phyloP scores from a whole-genome alignment of 2,329 filamentous ascomycete genomes.

The Colletotrichum tabaci region DNA sequence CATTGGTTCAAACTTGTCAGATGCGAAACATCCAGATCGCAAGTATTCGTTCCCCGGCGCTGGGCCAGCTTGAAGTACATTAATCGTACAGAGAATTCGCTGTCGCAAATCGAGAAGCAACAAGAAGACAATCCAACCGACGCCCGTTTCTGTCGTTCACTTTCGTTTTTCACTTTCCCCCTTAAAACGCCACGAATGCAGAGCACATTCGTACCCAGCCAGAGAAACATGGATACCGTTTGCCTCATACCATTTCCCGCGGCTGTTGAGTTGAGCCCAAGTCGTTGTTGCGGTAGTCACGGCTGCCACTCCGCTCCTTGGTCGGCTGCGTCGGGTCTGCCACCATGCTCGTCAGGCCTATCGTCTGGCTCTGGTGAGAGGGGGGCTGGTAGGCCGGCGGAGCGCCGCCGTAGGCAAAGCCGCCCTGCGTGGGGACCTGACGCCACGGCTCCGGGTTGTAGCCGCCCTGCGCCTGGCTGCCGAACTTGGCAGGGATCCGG shows the following conservation, averaged over 20 bases:
- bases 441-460: constrained; percentile 43
- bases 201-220: neutral
- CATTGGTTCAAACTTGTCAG: neutral
- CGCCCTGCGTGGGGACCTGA: constrained; percentile 26
- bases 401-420: constrained; percentile 32
- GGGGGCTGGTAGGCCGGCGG: constrained; percentile 37
- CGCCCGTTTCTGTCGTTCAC: constrained; percentile 2
- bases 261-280: constrained; percentile 40
- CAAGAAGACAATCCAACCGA: neutral
- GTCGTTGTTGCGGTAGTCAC: constrained; percentile 38
- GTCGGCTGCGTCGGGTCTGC: constrained; percentile 32
- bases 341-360: constrained; percentile 40
- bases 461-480: constrained; percentile 27
- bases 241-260: constrained; percentile 38
- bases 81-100: constrained; percentile 20
- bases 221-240: no score
- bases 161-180: constrained; percentile 5
- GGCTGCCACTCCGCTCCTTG: constrained; percentile 38
- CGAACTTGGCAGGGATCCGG: constrained; percentile 27
- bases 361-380: constrained; percentile 31
- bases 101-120: neutral
- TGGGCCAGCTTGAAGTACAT: constrained; percentile 5
- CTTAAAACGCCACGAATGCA: constrained; percentile 8
- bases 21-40: neutral
- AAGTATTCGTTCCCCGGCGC: neutral